Evolutionary conservation across 768 basidiomycete species (phyloP), one percentile per base, ranked within the genome.

Genomic region (Mrakia frigida): DNA sequence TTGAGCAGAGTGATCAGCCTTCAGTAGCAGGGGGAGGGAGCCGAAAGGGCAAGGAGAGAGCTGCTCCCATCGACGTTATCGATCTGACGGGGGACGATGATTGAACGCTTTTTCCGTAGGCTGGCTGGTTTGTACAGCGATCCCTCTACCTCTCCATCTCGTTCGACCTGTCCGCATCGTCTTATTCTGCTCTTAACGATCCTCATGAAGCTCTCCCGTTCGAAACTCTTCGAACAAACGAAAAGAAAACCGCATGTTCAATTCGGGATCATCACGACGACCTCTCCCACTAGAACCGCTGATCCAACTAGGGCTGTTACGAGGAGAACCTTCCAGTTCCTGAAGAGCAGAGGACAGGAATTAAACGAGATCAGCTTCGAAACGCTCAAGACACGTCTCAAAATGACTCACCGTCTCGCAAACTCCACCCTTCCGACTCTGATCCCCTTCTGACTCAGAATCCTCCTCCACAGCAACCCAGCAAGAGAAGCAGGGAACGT

Each of bases 401-500:
- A 2, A 4, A 5, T n/a, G n/a, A 75, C 74, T 53, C 7, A 75
- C 74, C 69, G 11, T 3, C 52, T 53, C 39, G 90, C 89, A 84
- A 97, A 97, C 46, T 87, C 86, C 76, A 80, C 74, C 79, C 89
- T 89, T 39, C 79, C 85, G 25, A 97, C 86, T 5, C 80, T 79
- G 61, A 93, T 89, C 0, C 86, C 87, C 82, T 93, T 95, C 82
- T 92, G 90, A 76, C 82, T 80, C 73, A 96, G 84, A 74, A 96
- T 93, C 23, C 85, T 81, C 31, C 86, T 84, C 94, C 95, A 98
- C 23, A 97, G 85, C 60, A 98, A 84, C 0, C 94, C 94, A 0
- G 93, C 94, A 23, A 97, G 87, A 74, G 91, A 92, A 0, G 92
- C 92, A 7, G 90, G 90, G 81, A 94, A 95, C 13, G 92, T 92